These are phyloP conservation scores for Mrakia hoshinonis DNA, from an alignment of 768 basidiomycete genomes.

Conservation along the genomic window DNA sequence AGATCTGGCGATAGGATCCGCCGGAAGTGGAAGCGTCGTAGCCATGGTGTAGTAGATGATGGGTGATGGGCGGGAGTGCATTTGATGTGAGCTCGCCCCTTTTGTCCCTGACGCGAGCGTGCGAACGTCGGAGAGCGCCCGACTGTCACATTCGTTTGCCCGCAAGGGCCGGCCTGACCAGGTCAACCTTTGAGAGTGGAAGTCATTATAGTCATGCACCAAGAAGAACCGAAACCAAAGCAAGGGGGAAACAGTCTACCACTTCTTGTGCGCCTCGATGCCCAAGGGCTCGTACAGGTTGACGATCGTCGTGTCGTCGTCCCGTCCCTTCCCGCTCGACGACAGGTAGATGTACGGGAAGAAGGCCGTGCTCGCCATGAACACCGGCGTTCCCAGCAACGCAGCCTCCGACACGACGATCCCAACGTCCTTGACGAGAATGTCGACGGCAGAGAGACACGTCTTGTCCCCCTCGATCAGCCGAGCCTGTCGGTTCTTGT, in stretches of 20 bases:
- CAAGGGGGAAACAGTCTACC: neutral
- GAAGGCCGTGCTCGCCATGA: constrained; percentile 21
- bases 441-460: constrained; percentile 10
- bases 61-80: too few relatives aligned
- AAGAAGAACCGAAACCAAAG: too few relatives aligned
- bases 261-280: constrained; percentile 20
- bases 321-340: constrained; percentile 17
- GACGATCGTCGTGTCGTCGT: constrained; percentile 23
- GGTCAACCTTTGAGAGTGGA: too few relatives aligned
- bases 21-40: too few relatives aligned
- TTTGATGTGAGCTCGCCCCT: too few relatives aligned
- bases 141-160: too few relatives aligned
- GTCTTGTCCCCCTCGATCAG: constrained; percentile 19
- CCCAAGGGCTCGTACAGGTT: constrained; percentile 18
- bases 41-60: too few relatives aligned
- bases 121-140: too few relatives aligned
- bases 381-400: constrained; percentile 15
- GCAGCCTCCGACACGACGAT: constrained; percentile 16
- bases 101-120: too few relatives aligned
- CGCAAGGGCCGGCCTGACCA: too few relatives aligned
- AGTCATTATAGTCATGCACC: too few relatives aligned
- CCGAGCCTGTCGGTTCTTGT: constrained; percentile 14
- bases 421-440: constrained; percentile 24
- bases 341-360: constrained; percentile 22
- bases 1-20: too few relatives aligned